These are phyloP conservation scores for Tolypocladium album DNA, from an alignment of 2,329 filamentous ascomycete species.

Conservation along the genomic window DNA sequence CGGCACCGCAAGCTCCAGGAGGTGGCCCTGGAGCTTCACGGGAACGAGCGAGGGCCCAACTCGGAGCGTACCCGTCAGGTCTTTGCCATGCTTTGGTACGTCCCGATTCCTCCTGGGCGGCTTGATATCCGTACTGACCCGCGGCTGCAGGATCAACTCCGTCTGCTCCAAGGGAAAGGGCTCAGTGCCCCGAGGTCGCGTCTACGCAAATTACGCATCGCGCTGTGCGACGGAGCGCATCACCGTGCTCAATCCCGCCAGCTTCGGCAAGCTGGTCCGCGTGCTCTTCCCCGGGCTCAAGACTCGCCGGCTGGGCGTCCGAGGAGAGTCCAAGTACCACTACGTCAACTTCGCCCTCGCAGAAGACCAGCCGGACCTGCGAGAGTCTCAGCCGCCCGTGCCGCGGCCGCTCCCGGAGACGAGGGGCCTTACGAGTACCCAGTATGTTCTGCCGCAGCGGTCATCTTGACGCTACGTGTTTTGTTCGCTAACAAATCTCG, in stretches of 20 bases:
- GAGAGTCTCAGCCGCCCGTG: slow-evolving; percentile 33
- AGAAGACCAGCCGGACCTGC: slow-evolving; percentile 42
- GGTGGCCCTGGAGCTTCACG: slow-evolving; percentile 64
- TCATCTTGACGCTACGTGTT: neutral
- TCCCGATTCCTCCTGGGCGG: slow-evolving; percentile 3
- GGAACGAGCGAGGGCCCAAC: slow-evolving; percentile 69
- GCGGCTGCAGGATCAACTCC: slow-evolving; percentile 51
- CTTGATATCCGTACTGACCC: neutral
- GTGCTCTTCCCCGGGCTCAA: slow-evolving; percentile 94
- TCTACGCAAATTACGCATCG: slow-evolving; percentile 92
- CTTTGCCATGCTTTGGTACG: slow-evolving; percentile 82
- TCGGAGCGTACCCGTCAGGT: slow-evolving; percentile 77
- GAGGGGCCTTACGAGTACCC: slow-evolving; percentile 34
- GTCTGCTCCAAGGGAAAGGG: slow-evolving; percentile 66
- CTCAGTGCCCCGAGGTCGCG: slow-evolving; percentile 83
- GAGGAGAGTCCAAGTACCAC: slow-evolving; percentile 97
- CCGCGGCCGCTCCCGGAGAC: slow-evolving; percentile 39
- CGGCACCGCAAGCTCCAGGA: slow-evolving; percentile 57
- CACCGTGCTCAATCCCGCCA: slow-evolving; percentile 90
- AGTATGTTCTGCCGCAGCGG: slow-evolving; percentile 23
- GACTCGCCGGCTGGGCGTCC: slow-evolving; percentile 81
- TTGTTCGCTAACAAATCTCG: slow-evolving; percentile 13
- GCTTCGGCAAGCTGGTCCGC: slow-evolving; percentile 92
- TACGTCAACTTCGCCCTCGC: slow-evolving; percentile 61
- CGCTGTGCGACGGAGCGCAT: slow-evolving; percentile 89